These are phyloP conservation scores for Alternaria triticina DNA, from an alignment of 2,329 filamentous ascomycete genomes.

Conservation along the genomic window DNA sequence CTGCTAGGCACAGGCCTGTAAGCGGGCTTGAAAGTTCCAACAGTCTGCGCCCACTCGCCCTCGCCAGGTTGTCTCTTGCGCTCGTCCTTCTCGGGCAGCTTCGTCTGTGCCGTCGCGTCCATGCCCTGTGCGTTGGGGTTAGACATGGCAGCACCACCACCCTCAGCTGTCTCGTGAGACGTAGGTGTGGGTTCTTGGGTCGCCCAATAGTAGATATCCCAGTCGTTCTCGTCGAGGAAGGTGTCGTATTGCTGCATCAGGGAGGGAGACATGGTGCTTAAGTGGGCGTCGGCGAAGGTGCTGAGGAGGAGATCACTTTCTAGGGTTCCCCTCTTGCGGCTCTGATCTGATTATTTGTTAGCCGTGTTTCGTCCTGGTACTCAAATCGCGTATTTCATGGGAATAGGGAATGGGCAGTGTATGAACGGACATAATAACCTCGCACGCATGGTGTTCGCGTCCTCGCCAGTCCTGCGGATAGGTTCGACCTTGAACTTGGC, in stretches of 20 bases:
- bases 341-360: slow-evolving; percentile 72
- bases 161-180: slow-evolving; percentile 63
- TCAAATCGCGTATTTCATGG: not conserved
- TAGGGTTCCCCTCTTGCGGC: slow-evolving; percentile 92
- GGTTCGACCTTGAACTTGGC: slow-evolving; percentile 85
- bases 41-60: slow-evolving; percentile 96
- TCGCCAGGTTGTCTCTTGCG: slow-evolving; percentile 61
- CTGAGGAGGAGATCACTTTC: slow-evolving; percentile 95
- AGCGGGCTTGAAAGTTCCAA: slow-evolving; percentile 91
- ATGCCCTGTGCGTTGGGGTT: slow-evolving; percentile 55
- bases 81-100: slow-evolving; percentile 53
- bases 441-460: slow-evolving; percentile 83
- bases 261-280: slow-evolving; percentile 72
- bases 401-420: slow-evolving; percentile 5
- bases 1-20: slow-evolving; percentile 87
- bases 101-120: slow-evolving; percentile 50
- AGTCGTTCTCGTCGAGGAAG: slow-evolving; percentile 98
- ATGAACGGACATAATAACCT: slow-evolving; percentile 72
- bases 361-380: not conserved
- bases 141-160: slow-evolving; percentile 54
- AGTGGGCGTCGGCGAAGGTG: slow-evolving; percentile 85
- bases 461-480: slow-evolving; percentile 82
- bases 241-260: slow-evolving; percentile 86
- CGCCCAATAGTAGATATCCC: slow-evolving; percentile 99
- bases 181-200: slow-evolving; percentile 77